Evolutionary conservation across 768 basidiomycete genomes (phyloP), one percentile per base, ranked within the genome.

Genomic region (Lepiota subincarnata): DNA sequence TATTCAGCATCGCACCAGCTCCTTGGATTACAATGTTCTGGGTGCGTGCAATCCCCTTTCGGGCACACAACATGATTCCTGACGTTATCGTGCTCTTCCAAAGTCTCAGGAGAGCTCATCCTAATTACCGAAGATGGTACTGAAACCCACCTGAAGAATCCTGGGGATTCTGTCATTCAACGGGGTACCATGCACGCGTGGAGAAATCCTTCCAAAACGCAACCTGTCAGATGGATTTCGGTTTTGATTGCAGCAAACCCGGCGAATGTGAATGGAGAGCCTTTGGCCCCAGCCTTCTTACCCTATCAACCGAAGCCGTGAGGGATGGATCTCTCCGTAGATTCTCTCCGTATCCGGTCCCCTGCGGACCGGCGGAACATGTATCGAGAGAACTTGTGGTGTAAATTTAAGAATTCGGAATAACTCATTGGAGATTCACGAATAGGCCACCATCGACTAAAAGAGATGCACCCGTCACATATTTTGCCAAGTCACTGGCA

Each of bases 391-490:
- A 39, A 28, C 22, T 38, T 44, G 14, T 54, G 37, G 24, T 53
- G 22, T 49, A 40, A 36, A 26, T 11, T 18, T 14, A 26, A 50
- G 20, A 50, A 55, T 14, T 40, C 14, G 10, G 37, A 34, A 18
- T 44, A 44, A 44, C 35, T 72, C 60, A 86, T 61, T 89, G 87
- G 47, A 90, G 71, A 60, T 87, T 87, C 41, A 88, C 87, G 57
- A 87, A 87, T 43, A 85, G 68, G 0, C 87, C 88, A 1, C 87
- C 88, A 63, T 89, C 87, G 0, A 86, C 86, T 5, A 88, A 68
- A 4, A 86, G 66, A 18, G 79, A 79, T 28, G 83, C 74, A 14
- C 84, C 85, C 0, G 85, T 86, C 36, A 86, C 78, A 67, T 88
- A 89, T 59, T 76, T 80, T 3, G 85, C 82, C 52, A 89, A 70